These are phyloP conservation scores for Exophiala spinifera DNA, from an alignment of 2,329 filamentous ascomycete species.

Conservation along the genomic window DNA sequence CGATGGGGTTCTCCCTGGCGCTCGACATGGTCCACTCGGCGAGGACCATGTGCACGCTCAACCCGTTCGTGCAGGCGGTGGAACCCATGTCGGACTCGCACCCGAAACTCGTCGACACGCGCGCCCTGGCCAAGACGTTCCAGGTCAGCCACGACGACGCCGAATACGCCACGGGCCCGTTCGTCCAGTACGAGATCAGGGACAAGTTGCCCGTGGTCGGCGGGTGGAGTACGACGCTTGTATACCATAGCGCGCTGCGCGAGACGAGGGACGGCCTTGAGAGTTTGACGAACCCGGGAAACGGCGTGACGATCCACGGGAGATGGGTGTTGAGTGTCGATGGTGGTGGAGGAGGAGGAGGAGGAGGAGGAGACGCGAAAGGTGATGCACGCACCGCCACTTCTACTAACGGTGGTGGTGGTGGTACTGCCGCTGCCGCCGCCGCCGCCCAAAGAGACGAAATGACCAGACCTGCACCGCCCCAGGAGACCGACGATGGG, in stretches of 20 bases:
- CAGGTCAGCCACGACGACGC: conserved; percentile 6
- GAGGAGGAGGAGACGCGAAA: too few relatives aligned
- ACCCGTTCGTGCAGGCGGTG: conserved; percentile 18
- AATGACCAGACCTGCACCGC: neutral
- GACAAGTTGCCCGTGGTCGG: conserved; percentile 23
- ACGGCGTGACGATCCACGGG: conserved; percentile 24
- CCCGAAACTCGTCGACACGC: conserved; percentile 19
- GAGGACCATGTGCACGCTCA: conserved; percentile 17
- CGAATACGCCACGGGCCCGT: conserved; percentile 13
- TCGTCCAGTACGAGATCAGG: conserved; percentile 26
- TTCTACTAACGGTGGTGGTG: too few relatives aligned
- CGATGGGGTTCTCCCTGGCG: conserved; percentile 15
- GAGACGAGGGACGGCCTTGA: conserved; percentile 22
- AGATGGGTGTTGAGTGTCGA: conserved; percentile 14
- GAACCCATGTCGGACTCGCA: conserved; percentile 6
- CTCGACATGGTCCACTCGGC: conserved; percentile 18
- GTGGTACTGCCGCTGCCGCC: too few relatives aligned
- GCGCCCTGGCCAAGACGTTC: conserved; percentile 8
- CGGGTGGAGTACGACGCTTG: conserved; percentile 20
- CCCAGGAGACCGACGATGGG: neutral
- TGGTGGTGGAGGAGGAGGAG: neutral
- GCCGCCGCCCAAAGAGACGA: too few relatives aligned
- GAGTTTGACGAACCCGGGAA: conserved; percentile 26
- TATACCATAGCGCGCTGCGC: conserved; percentile 20
- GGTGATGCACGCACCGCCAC: too few relatives aligned